Conservation (phyloP, 75 land plant species). For the Selaginella tamariscina region DNA sequence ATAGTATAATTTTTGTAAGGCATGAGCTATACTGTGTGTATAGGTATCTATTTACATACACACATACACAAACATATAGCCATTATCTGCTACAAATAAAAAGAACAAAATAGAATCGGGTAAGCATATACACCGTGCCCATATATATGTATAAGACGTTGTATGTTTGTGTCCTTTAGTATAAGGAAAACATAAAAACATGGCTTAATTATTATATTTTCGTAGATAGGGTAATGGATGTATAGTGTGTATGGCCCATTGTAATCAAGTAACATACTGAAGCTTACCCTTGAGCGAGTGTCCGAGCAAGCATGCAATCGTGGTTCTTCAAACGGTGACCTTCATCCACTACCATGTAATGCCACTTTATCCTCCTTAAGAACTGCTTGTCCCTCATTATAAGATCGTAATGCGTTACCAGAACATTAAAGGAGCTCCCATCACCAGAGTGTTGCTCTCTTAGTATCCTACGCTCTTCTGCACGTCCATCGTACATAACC, state of each 20-base stretch:
- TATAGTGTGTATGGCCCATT: too few relatives aligned
- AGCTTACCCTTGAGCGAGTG: conserved; percentile 59
- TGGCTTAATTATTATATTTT: too few relatives aligned
- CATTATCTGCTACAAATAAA: too few relatives aligned
- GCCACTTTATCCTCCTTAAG: conserved; percentile 80
- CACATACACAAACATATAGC: not conserved
- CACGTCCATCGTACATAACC: conserved; percentile 79
- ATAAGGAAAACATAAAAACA: too few relatives aligned
- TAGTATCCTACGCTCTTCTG: conserved; percentile 57
- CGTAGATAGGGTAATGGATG: too few relatives aligned
- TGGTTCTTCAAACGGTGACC: conserved; percentile 93
- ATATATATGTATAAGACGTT: too few relatives aligned
- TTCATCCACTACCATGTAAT: conserved; percentile 85
- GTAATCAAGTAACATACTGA: not conserved
- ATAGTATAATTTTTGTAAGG: too few relatives aligned
- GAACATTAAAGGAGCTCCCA: conserved; percentile 60
- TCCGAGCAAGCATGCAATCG: conserved; percentile 78
- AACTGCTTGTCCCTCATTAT: conserved; percentile 87
- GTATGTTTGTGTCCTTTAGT: too few relatives aligned
- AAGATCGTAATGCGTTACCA: conserved; percentile 92
- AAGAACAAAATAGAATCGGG: too few relatives aligned
- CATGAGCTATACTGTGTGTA: too few relatives aligned
- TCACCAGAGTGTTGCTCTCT: conserved; percentile 56
- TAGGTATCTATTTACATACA: too few relatives aligned
- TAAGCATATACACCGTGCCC: too few relatives aligned